Evolutionary conservation across 2,329 filamentous ascomycete species (phyloP).

Genomic region (Amauroascus niger): DNA sequence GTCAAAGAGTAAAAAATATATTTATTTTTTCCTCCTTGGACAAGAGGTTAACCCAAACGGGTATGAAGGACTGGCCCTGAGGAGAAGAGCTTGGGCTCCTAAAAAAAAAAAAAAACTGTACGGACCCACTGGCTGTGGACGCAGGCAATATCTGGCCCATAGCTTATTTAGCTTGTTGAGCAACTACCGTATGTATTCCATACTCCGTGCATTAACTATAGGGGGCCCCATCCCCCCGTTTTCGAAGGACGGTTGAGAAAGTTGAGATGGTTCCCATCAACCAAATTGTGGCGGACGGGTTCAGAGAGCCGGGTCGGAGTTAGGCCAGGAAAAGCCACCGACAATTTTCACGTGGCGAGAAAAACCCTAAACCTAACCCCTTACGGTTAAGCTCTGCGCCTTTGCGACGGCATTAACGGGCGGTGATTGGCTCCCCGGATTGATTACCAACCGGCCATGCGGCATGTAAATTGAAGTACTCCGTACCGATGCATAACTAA

Average conservation of each 20-base stretch:
- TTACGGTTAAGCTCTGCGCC: not conserved
- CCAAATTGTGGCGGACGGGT: not conserved
- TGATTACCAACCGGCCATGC: not conserved
- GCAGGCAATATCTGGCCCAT: no score
- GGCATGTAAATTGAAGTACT: no score
- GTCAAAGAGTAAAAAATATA: not conserved
- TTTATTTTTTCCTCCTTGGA: not conserved
- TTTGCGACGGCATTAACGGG: not conserved
- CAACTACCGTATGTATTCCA: no score
- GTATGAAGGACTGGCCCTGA: not conserved
- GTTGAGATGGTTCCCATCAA: no score
- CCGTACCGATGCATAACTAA: no score
- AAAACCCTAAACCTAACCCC: not conserved
- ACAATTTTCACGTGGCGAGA: not conserved
- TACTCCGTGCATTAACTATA: no score
- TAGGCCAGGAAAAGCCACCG: not conserved
- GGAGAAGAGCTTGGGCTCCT: not conserved
- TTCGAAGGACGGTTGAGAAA: no score
- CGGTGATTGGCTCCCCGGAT: not conserved
- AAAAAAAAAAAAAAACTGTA: no score
- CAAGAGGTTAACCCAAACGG: not conserved
- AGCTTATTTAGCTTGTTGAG: no score
- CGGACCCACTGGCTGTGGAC: not conserved
- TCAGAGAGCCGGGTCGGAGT: not conserved
- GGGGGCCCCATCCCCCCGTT: no score